Evolutionary conservation across 768 basidiomycete species (phyloP).

Genomic region (Lentinula raphanica): DNA sequence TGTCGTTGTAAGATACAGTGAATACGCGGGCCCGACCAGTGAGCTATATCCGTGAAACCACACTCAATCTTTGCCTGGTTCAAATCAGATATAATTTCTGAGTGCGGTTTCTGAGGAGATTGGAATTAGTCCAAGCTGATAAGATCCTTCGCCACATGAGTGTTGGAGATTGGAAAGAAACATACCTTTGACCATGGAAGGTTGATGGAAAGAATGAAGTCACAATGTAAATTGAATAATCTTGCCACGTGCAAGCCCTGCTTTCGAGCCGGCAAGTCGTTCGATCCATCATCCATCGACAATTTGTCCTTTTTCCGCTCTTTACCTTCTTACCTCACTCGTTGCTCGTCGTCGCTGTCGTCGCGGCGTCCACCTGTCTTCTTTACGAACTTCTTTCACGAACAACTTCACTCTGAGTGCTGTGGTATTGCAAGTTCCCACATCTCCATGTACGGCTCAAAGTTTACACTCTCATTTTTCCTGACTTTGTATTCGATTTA

Average conservation of each 20-base stretch:
- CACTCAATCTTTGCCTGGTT: no score
- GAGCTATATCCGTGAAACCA: no score
- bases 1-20: no score
- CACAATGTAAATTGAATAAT: not conserved
- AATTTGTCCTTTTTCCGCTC: not conserved
- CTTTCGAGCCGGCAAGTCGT: not conserved
- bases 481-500: not conserved
- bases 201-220: not conserved
- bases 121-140: no score
- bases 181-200: no score
- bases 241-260: not conserved
- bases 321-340: conserved; percentile 1
- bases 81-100: no score
- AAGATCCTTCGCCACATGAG: no score
- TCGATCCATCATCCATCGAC: not conserved
- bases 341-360: not conserved
- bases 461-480: not conserved
- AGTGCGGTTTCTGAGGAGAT: no score
- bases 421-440: not conserved
- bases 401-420: not conserved
- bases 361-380: not conserved
- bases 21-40: no score
- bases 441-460: not conserved
- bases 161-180: no score
- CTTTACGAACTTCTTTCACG: not conserved